Evolutionary conservation across 345 rosid genomes (phyloP).

Genomic region (Atalantia buxifolia): DNA sequence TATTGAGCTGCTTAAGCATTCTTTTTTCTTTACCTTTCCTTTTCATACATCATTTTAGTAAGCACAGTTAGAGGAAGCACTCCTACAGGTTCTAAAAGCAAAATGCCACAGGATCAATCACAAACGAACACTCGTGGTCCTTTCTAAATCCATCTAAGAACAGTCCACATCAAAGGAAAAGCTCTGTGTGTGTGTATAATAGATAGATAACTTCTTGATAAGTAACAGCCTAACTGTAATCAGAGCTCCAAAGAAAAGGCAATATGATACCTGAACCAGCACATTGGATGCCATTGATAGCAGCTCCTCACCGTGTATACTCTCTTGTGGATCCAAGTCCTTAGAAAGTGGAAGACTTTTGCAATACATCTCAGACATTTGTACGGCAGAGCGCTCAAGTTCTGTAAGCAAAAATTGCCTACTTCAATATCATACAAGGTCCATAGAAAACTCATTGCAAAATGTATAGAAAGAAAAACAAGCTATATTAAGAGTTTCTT

Average conservation of each 20-base stretch:
- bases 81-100: not conserved
- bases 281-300: conserved; percentile 64
- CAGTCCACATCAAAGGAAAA: not conserved
- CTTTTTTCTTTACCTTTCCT: not conserved
- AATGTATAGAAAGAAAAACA: conserved; percentile 2
- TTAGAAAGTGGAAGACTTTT: conserved; percentile 75
- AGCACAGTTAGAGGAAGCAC: not conserved
- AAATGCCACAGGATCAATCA: not conserved
- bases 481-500: not conserved
- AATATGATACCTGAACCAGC: conserved; percentile 74
- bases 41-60: not conserved
- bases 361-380: conserved; percentile 71
- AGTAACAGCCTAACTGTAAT: not conserved
- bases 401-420: conserved; percentile 39
- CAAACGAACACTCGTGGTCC: not conserved
- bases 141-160: not conserved
- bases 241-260: not conserved
- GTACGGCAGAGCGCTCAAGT: conserved; percentile 51
- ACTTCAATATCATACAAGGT: conserved; percentile 15
- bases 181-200: not conserved
- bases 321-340: conserved; percentile 91
- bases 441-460: conserved; percentile 7
- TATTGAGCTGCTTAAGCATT: not conserved
- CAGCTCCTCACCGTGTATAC: conserved; percentile 93
- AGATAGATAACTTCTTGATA: not conserved